Percentiles rank a stretch among this genome's conserved stretches.
Conservation (phyloP, 352 stramenopile genomes). For the Phytophthora agathidicida region DNA sequence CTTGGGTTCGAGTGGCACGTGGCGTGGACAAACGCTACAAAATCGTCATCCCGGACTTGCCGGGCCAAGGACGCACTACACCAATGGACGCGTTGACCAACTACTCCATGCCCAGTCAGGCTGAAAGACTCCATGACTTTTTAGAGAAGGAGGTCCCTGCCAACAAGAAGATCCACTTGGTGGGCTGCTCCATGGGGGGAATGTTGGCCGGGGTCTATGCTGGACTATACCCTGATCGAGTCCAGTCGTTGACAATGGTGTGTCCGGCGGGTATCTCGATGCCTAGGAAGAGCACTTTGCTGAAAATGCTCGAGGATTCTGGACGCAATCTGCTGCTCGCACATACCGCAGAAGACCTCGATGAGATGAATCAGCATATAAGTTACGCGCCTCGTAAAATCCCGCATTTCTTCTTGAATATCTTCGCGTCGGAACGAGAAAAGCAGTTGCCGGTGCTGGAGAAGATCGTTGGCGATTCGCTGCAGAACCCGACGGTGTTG, state of each 20-base stretch:
- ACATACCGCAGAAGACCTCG: slow-evolving; percentile 60
- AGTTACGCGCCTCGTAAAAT: slow-evolving; percentile 37
- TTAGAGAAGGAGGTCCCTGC: slow-evolving; percentile 50
- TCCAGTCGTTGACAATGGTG: slow-evolving; percentile 74
- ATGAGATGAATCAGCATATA: slow-evolving; percentile 59
- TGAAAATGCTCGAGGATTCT: slow-evolving; percentile 65
- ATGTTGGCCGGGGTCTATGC: slow-evolving; percentile 80
- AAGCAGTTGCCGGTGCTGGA: slow-evolving; percentile 61
- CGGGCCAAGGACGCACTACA: slow-evolving; percentile 66
- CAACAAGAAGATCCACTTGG: slow-evolving; percentile 69
- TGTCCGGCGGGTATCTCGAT: slow-evolving; percentile 77
- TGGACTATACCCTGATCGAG: slow-evolving; percentile 56
- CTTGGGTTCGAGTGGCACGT: slow-evolving; percentile 58
- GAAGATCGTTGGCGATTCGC: slow-evolving; percentile 66
- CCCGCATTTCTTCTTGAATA: slow-evolving; percentile 38
- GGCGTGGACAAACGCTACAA: slow-evolving; percentile 59
- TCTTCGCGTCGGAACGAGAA: slow-evolving; percentile 50
- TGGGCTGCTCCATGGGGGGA: slow-evolving; percentile 80
- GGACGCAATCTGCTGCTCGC: slow-evolving; percentile 71
- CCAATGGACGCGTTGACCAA: slow-evolving; percentile 47
- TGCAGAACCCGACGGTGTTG: slow-evolving; percentile 58
- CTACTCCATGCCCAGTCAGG: slow-evolving; percentile 63
- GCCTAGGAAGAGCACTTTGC: slow-evolving; percentile 60
- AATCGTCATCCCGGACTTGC: slow-evolving; percentile 73
- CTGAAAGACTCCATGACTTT: slow-evolving; percentile 60